Evolutionary conservation across 192 early-diverging fungal species (phyloP).

Genomic region (Coemansia sp.): DNA sequence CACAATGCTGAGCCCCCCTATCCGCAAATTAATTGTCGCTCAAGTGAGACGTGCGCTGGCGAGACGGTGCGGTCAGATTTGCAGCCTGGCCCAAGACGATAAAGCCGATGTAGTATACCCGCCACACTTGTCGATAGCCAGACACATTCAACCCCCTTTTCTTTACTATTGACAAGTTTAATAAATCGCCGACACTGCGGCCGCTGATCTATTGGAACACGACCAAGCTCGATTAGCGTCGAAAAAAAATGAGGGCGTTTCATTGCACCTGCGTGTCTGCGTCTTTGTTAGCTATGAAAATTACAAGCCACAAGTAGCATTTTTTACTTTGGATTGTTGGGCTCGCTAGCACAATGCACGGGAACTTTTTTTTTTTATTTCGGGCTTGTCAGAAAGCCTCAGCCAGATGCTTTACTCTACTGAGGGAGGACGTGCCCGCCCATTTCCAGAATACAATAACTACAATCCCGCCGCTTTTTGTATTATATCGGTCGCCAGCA

Average conservation of each 20-base stretch:
- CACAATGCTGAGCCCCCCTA: background rate
- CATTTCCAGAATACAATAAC: background rate
- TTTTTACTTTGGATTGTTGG: background rate
- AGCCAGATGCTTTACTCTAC: background rate
- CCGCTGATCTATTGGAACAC: background rate
- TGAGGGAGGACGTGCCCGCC: background rate
- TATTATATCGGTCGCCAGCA: background rate
- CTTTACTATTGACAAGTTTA: background rate
- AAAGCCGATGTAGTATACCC: background rate
- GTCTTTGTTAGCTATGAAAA: background rate
- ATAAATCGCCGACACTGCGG: background rate
- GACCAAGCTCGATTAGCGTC: background rate
- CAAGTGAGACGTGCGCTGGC: background rate
- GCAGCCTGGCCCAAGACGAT: background rate
- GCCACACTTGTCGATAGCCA: background rate
- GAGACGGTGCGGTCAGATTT: too few relatives aligned
- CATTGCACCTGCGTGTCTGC: background rate
- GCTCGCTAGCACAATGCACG: background rate
- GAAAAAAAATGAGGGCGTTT: background rate
- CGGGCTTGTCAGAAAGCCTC: background rate
- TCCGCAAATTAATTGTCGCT: background rate
- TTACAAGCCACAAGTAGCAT: background rate
- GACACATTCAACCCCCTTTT: background rate
- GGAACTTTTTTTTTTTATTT: slow-evolving; percentile 1
- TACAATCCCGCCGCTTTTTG: background rate